Base-by-base conservation (phyloP, 2,329 filamentous ascomycete genomes). In the Samsoniella hepiali region DNA sequence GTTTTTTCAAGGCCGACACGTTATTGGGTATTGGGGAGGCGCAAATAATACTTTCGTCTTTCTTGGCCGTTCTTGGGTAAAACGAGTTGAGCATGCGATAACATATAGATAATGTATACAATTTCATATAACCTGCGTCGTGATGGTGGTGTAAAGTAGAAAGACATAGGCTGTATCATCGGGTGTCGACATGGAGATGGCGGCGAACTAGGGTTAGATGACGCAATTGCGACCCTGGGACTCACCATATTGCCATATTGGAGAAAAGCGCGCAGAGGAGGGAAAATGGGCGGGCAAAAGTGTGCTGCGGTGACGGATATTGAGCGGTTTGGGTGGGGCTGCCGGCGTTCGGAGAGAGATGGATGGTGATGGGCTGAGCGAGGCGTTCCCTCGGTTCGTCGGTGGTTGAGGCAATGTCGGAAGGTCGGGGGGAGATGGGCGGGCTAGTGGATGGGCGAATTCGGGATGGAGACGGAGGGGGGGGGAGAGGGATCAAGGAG, bases 191-290 rank as follows among this genome's bases (percentile, higher is more conserved):
- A 22, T 22, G 22, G 22, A 22, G 22, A 58, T 38, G 45, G 47
- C 54, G 49, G 29, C 15, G 53, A 62, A 62, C 63, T 27, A 51
- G 58, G 63, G 54, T 62, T 45, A 13, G 53, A 64, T 64, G 63
- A 58, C 63, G 58, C 63, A 58, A 64, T 64, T 62, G n/a, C 22
- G 50, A 56, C 44, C 58, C 58, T 45, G 44, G 58, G 53, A 56
- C 31, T 62, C 63, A 61, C 29, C 62, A 64, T 64, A 22, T 22
- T 29, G 44, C 11, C 27, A 50, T 32, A 9, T 29, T 32, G 29
- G 57, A 34, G 40, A 42, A 50, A 55, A 50, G 42, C 42, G 51
- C 59, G 45, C 51, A 49, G 51, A 57, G 38, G 38, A 51, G 59
- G 5, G 34, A 49, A 47, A 56, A 49, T 22, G 44, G 34, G 40